Evolutionary conservation across 2,329 filamentous ascomycete genomes (phyloP), one percentile per base, ranked within the genome.

Genomic region (Diaporthe velutina): DNA sequence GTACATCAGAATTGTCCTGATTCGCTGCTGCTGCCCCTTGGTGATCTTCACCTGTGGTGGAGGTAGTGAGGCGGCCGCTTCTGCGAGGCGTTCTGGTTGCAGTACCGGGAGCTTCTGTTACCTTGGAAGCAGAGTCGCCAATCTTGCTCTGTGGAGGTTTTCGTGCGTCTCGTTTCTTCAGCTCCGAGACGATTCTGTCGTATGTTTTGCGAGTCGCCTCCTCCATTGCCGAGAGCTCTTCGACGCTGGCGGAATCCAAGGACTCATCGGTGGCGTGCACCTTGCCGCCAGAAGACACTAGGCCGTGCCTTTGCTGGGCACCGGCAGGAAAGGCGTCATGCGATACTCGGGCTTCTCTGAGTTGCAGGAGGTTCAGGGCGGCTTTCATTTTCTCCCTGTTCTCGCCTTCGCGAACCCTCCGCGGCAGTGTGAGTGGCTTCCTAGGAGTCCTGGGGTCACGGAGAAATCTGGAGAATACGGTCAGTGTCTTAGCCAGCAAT

Each of bases 221-320:
- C 55, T 73, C 58, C 68, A 76, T 45, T 19, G 66, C 60, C 9
- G 19, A 48, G 40, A 76, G 73, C 40, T 73, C 70, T 40, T 71
- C 48, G 12, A 50, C 45, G 33, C 60, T 73, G 10, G 73, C 70
- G 8, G 48, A 38, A 28, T 50, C 35, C 45, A 76, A 64, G 19
- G 50, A 28, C 30, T 58, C 8, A 10, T 64, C 55, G 10, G 70
- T 52, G 60, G 61, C 61, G 25, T 28, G 30, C 19, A 52, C 35
- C 8, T 42, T 50, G 5, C 54, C 33, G 19, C 38, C 45, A n/a
- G 68, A 30, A 22, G 60, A 7, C 15, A 28, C 52, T 40, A 17
- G 19, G 40, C 42, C 13, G 45, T 22, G 4, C 9, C 8, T 22
- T 50, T 30, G 22, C 9, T 38, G 25, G 40, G 40, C 13, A 28